Conservation (phyloP, 495 filamentous ascomycete species). For the Penicillium atrosanguineum region DNA sequence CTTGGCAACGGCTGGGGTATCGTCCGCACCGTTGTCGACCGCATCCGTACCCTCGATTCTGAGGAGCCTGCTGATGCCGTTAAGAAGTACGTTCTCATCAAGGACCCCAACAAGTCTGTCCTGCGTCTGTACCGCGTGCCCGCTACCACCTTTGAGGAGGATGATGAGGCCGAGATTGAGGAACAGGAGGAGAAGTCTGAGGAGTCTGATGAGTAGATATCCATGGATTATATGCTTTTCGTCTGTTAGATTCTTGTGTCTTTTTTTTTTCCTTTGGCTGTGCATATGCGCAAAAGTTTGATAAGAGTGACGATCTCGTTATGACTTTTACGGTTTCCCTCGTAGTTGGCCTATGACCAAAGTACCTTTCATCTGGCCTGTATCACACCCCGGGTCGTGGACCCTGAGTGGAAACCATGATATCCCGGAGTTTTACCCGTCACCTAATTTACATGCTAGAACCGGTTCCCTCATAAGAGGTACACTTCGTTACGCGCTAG, state of each 20-base stretch:
- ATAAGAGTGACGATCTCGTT: slow-evolving; percentile 16
- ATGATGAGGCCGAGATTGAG: slow-evolving; percentile 49
- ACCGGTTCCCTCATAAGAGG: no score
- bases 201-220: slow-evolving; percentile 38
- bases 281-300: slow-evolving; percentile 25
- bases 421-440: no score
- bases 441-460: no score
- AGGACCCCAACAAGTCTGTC: slow-evolving; percentile 94
- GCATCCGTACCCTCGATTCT: slow-evolving; percentile 58
- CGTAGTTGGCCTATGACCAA: not conserved
- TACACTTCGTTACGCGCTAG: no score
- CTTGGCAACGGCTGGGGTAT: slow-evolving; percentile 98
- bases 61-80: slow-evolving; percentile 68
- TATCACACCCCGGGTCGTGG: no score
- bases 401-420: no score
- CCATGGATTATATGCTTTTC: slow-evolving; percentile 18
- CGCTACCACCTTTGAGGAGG: slow-evolving; percentile 80
- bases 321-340: not conserved
- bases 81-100: slow-evolving; percentile 65
- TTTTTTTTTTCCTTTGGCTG: slow-evolving; percentile 10
- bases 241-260: slow-evolving; percentile 7
- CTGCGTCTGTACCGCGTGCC: slow-evolving; percentile 92
- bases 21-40: slow-evolving; percentile 93
- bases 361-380: not conserved
- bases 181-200: slow-evolving; percentile 48